These are phyloP conservation scores for Tricholoma furcatifolium DNA, from an alignment of 768 basidiomycete genomes.

Conservation along the genomic window DNA sequence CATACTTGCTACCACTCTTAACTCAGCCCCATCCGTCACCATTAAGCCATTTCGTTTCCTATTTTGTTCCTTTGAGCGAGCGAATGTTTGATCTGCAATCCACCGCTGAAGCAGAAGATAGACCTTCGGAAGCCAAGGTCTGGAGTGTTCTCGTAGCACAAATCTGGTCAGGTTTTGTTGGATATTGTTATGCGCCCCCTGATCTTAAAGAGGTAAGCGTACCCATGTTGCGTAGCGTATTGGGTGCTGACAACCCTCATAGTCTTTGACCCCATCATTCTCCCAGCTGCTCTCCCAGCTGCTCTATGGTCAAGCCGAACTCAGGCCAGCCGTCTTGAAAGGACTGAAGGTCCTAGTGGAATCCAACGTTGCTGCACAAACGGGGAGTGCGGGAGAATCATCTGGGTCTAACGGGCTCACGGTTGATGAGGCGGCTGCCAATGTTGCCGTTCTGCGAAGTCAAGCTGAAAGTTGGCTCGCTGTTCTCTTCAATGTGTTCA, in stretches of 20 bases:
- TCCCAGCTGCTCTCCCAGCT: constrained; percentile 90
- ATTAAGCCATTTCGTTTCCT: constrained; percentile 80
- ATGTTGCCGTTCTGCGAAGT: constrained; percentile 67
- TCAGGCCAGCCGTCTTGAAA: constrained; percentile 79
- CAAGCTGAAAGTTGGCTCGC: constrained; percentile 93
- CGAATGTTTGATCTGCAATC: constrained; percentile 88
- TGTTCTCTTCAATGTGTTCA: constrained; percentile 96
- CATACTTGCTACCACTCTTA: constrained; percentile 88
- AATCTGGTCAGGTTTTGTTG: constrained; percentile 88
- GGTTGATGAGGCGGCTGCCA: constrained; percentile 57
- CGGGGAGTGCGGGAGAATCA: constrained; percentile 30
- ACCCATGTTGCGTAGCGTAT: background rate
- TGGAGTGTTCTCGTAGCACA: constrained; percentile 94
- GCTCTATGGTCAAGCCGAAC: constrained; percentile 84
- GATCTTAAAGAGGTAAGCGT: constrained; percentile 67
- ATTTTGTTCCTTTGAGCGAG: constrained; percentile 94
- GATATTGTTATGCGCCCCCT: constrained; percentile 82
- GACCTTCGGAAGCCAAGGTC: constrained; percentile 86
- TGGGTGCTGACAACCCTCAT: constrained; percentile 7
- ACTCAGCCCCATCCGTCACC: constrained; percentile 78
- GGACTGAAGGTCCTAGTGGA: constrained; percentile 82
- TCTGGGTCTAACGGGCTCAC: constrained; percentile 39
- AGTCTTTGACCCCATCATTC: constrained; percentile 61
- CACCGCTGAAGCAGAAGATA: constrained; percentile 69
- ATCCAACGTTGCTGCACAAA: constrained; percentile 62